A percentile compares a stretch with the other conserved stretches of the same genome.
phyloP scores from a whole-genome alignment of 805 yeast species.

The Trichomonascus vanleenenianus region DNA sequence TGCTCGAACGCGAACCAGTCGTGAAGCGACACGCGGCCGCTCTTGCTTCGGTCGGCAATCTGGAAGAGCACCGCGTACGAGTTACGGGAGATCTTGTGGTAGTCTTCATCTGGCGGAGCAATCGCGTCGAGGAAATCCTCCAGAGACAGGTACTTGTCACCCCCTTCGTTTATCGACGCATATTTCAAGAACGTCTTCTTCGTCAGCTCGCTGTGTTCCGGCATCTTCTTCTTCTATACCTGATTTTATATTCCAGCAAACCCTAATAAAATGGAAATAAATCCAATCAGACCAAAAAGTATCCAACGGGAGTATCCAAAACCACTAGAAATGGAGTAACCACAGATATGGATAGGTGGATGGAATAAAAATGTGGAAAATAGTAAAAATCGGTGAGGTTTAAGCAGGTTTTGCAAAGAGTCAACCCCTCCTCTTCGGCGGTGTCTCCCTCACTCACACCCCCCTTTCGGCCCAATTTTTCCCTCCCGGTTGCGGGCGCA shows the following conservation, averaged over 20 bases:
- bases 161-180: slow-evolving; percentile 18
- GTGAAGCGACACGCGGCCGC: slow-evolving; percentile 56
- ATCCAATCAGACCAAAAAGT: too few relatives aligned
- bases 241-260: neutral
- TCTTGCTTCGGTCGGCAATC: slow-evolving; percentile 64
- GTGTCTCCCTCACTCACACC: too few relatives aligned
- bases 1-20: slow-evolving; percentile 74
- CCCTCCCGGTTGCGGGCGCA: too few relatives aligned
- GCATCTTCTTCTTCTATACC: neutral
- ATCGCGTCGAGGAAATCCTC: slow-evolving; percentile 38
- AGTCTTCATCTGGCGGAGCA: slow-evolving; percentile 38
- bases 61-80: slow-evolving; percentile 68
- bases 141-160: slow-evolving; percentile 13
- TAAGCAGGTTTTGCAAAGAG: neutral
- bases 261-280: too few relatives aligned
- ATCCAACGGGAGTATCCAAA: neutral
- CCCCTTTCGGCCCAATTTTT: too few relatives aligned
- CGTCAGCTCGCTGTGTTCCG: neutral
- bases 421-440: neutral
- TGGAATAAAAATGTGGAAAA: neutral
- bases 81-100: slow-evolving; percentile 46
- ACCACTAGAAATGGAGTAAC: neutral
- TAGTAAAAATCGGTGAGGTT: neutral
- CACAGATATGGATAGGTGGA: neutral
- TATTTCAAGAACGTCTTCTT: slow-evolving; percentile 14